Base-by-base conservation (phyloP, 768 basidiomycete species). In the Mycena indigotica region DNA sequence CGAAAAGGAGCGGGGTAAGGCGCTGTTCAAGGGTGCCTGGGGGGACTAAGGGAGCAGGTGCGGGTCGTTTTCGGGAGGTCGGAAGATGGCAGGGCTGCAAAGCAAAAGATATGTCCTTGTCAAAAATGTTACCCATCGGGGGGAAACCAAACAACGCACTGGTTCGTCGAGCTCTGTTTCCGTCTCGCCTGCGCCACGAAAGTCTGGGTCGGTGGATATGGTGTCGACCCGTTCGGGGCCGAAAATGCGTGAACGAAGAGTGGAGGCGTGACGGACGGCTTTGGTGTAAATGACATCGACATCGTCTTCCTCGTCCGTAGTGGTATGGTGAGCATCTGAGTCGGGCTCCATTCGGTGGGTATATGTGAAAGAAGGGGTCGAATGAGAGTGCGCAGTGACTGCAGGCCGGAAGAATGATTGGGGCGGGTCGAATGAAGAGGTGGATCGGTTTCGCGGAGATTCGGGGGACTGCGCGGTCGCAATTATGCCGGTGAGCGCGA, bases 121-220 rank as follows among this genome's bases (percentile, higher is more conserved):
- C 19, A 49, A n/a, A 17, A 53, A 41, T 25, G 15, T 21, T 48
- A 51, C 38, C 46, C 19, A 52, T n/a, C n/a, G n/a, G n/a, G n/a
- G n/a, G n/a, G n/a, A n/a, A n/a, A n/a, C n/a, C n/a, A 30, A 45
- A 32, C 35, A 52, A 44, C 88, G 75, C 67, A 90, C 89, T 30
- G 85, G 85, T 65, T 91, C 89, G 64, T 91, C 89, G 13, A 82
- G 77, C 67, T 91, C 89, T 0, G 89, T 90, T 67, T 91, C 89
- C 0, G 89, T 90, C 72, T 91, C 89, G 5, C 87, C 87, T 25
- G 86, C 87, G 59, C 88, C 84, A 38, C 74, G 65, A 53, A 75
- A 75, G 2, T 80, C 86, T 17, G 81, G 83, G 0, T 82, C 76
- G 0, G 88, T 90, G n/a, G 82, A 86, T 65, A 90, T 89, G 29